Percentiles rank a stretch among this genome's conserved stretches.
phyloP scores from a whole-genome alignment of 148 eudicot species.

The Chenopodium suecicum region DNA sequence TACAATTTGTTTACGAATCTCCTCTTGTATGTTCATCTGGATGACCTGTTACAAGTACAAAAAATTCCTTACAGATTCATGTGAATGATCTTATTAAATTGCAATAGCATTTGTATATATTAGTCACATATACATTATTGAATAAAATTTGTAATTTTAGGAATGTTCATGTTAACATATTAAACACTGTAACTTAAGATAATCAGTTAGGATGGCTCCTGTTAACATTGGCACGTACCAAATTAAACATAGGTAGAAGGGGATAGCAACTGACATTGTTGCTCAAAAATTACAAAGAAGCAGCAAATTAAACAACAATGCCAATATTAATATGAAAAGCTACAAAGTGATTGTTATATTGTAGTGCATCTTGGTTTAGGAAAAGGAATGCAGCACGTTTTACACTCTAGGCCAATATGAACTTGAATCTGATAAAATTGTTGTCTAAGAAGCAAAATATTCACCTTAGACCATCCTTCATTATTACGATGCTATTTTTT shows the following conservation, averaged over 20 bases:
- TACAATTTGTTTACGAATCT: slow-evolving; percentile 91
- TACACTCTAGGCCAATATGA: not conserved
- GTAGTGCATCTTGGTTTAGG: not conserved
- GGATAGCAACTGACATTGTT: not conserved
- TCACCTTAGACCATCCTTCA: not conserved
- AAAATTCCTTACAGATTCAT: slow-evolving; percentile 12
- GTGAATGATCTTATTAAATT: not conserved
- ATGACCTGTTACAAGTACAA: slow-evolving; percentile 59
- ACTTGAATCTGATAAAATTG: not conserved
- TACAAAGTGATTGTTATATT: not conserved
- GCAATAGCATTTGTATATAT: not conserved
- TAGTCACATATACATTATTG: not conserved
- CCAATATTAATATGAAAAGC: not conserved
- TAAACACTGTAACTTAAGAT: not conserved
- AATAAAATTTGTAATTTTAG: not conserved
- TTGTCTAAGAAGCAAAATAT: not conserved
- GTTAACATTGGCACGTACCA: not conserved
- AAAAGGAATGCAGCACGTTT: not conserved
- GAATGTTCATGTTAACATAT: not conserved
- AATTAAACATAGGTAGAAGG: not conserved
- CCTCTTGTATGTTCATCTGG: slow-evolving; percentile 98
- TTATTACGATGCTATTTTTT: not conserved
- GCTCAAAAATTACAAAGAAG: not conserved
- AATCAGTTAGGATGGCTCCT: not conserved
- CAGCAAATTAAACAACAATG: not conserved